These are phyloP conservation scores for Hanseniaspora lachancei DNA, from an alignment of 805 yeast genomes.

Conservation along the genomic window DNA sequence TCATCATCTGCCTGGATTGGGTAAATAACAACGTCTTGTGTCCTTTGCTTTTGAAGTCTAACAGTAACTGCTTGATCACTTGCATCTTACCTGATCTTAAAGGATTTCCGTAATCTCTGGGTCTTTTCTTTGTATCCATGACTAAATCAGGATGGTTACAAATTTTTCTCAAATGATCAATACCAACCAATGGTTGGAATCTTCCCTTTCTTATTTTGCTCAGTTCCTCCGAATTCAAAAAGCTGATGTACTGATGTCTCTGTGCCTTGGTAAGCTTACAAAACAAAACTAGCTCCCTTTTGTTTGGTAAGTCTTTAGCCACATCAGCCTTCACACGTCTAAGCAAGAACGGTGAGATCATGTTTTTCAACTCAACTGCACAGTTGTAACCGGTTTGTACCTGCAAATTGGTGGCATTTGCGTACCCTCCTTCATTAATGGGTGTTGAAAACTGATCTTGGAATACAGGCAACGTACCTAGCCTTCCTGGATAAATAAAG, in stretches of 20 bases:
- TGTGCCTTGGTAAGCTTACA: slow-evolving; percentile 74
- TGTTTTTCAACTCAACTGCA: slow-evolving; percentile 77
- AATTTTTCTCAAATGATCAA: slow-evolving; percentile 77
- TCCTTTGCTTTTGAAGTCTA: slow-evolving; percentile 62
- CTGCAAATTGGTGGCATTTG: slow-evolving; percentile 89
- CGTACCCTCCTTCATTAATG: slow-evolving; percentile 93
- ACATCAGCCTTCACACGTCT: slow-evolving; percentile 86
- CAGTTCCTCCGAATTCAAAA: slow-evolving; percentile 64
- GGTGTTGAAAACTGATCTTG: slow-evolving; percentile 87
- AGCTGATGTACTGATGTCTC: slow-evolving; percentile 57
- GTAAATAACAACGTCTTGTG: slow-evolving; percentile 78
- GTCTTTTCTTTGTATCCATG: slow-evolving; percentile 19
- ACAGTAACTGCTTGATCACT: slow-evolving; percentile 62
- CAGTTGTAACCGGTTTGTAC: slow-evolving; percentile 94
- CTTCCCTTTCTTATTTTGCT: slow-evolving; percentile 58
- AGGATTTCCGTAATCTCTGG: slow-evolving; percentile 40
- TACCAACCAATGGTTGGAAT: slow-evolving; percentile 74
- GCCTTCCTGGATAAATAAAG: slow-evolving; percentile 83
- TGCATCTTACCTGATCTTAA: slow-evolving; percentile 76
- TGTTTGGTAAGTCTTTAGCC: slow-evolving; percentile 85
- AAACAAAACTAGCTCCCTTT: slow-evolving; percentile 85
- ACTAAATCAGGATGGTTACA: slow-evolving; percentile 93
- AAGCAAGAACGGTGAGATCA: slow-evolving; percentile 78
- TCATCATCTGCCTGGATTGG: slow-evolving; percentile 89
- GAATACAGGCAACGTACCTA: slow-evolving; percentile 90